Evolutionary conservation across 2,329 filamentous ascomycete genomes (phyloP).

Genomic region (Rhytidhysteron rufulum): DNA sequence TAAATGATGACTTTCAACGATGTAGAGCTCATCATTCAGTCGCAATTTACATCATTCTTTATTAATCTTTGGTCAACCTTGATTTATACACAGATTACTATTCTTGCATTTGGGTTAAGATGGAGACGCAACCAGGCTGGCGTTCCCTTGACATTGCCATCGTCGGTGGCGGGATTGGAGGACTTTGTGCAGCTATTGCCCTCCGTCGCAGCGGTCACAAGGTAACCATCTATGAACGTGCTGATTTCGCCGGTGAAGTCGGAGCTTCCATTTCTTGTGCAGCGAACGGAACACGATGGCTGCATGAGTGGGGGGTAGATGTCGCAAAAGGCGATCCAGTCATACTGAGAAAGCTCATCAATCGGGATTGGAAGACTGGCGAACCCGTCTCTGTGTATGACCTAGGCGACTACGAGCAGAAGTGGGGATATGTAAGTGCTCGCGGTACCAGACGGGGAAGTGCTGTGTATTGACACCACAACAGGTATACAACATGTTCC

Average conservation of each 20-base stretch:
- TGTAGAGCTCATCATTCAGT: too few species aligned
- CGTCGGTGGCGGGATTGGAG: slow-evolving; percentile 53
- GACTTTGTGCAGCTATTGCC: slow-evolving; percentile 49
- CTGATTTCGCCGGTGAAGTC: slow-evolving; percentile 64
- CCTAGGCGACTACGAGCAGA: slow-evolving; percentile 61
- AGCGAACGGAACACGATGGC: slow-evolving; percentile 66
- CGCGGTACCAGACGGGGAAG: not conserved
- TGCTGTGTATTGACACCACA: slow-evolving; percentile 11
- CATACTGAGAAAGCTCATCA: slow-evolving; percentile 63
- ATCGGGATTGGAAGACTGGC: slow-evolving; percentile 66
- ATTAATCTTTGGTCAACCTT: too few species aligned
- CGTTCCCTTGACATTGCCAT: slow-evolving; percentile 36
- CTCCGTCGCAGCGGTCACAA: slow-evolving; percentile 52
- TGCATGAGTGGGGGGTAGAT: slow-evolving; percentile 66
- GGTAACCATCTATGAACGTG: slow-evolving; percentile 62
- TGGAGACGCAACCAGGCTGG: slow-evolving; percentile 13
- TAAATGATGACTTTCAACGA: too few species aligned
- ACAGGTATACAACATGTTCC: slow-evolving; percentile 63
- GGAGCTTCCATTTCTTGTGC: slow-evolving; percentile 54
- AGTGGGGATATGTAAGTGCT: slow-evolving; percentile 54
- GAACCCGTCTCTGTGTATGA: slow-evolving; percentile 62
- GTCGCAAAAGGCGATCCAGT: slow-evolving; percentile 63
- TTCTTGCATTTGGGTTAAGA: not conserved
- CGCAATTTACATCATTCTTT: too few species aligned
- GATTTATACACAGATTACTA: not conserved